Evolutionary conservation across 768 basidiomycete genomes (phyloP), one percentile per base, ranked within the genome.

Genomic region (Tricholoma sp.): DNA sequence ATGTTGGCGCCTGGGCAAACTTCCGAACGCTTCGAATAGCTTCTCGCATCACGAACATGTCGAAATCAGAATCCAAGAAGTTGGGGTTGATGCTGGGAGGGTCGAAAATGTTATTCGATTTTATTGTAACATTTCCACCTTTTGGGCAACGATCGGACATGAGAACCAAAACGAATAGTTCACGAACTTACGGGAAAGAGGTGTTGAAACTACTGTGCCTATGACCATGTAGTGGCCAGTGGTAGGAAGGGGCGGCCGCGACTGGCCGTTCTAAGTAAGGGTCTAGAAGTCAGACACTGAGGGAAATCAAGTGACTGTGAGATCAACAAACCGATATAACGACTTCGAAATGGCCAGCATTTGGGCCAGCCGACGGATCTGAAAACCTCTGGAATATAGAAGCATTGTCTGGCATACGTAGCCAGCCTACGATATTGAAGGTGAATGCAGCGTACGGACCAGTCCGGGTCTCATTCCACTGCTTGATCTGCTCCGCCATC

Each of bases 51-150:
- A 60, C 60, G 31, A 61, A 56, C 41, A 67, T 51, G 57, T 72
- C 72, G 54, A 66, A 64, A 2, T 57, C 55, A 9, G 66, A 65
- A 32, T 50, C 60, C 34, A 77, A 69, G 67, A 82, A 78, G 57
- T 75, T 74, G 2, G 79, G 78, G 61, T 83, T 74, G 65, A 83
- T 76, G n/a, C 64, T 45, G 0, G 81, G 80, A 17, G 63, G 53
- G 50, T 70, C 71, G 66, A 81, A 81, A 13, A 77, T 70, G 59
- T 73, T 66, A 15, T 63, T 73, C 11, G 78, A 76, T 50, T 65
- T 73, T 57, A 80, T 61, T 2, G 65, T 59, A 11, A 72, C 58
- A 15, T 57, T 56, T 3, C 72, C 72, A 28, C 72, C 71, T 65
- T 47, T n/a, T 11, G 45, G 28, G 31, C 34, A 39, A 20, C 6